Evolutionary conservation across 2,329 filamentous ascomycete genomes (phyloP).

Genomic region (Lecanosticta acicola): DNA sequence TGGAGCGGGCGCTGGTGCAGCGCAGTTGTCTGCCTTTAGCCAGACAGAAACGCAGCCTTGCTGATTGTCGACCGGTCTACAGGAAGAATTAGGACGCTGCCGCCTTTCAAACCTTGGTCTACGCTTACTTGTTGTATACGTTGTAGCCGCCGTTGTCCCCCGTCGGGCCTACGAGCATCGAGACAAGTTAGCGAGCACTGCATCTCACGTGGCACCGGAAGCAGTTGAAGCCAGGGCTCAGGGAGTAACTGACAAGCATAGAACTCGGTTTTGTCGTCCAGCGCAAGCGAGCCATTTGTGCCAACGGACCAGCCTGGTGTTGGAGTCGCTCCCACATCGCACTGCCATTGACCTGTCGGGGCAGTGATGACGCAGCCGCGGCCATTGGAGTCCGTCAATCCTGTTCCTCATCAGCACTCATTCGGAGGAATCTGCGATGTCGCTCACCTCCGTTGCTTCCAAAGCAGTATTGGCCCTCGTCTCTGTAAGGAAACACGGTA

Average conservation of each 20-base stretch:
- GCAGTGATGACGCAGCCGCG: slow-evolving; percentile 60
- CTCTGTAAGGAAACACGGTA: too few relatives aligned
- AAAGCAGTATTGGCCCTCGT: slow-evolving; percentile 50
- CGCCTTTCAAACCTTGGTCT: not conserved
- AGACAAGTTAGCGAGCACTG: too few relatives aligned
- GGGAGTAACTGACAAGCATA: slow-evolving; percentile 47
- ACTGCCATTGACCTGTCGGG: slow-evolving; percentile 56
- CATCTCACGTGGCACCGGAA: too few relatives aligned
- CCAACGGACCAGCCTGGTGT: slow-evolving; percentile 53
- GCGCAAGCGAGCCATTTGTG: slow-evolving; percentile 49
- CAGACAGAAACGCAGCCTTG: not conserved
- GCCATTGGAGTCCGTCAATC: slow-evolving; percentile 52
- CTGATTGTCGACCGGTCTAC: not conserved
- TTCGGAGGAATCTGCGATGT: too few relatives aligned
- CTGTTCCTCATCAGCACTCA: too few relatives aligned
- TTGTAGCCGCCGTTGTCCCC: slow-evolving; percentile 52
- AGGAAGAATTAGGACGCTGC: not conserved
- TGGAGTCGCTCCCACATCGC: slow-evolving; percentile 50
- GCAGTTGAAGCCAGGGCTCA: too few relatives aligned
- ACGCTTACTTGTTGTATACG: slow-evolving; percentile 41
- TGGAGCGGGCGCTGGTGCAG: slow-evolving; percentile 7
- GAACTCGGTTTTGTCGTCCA: slow-evolving; percentile 50
- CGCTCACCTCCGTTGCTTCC: slow-evolving; percentile 45
- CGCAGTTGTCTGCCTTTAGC: slow-evolving; percentile 12
- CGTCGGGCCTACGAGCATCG: slow-evolving; percentile 36